Evolutionary conservation across 805 yeast species (phyloP).

Genomic region (Saccharomycopsis javanensis): DNA sequence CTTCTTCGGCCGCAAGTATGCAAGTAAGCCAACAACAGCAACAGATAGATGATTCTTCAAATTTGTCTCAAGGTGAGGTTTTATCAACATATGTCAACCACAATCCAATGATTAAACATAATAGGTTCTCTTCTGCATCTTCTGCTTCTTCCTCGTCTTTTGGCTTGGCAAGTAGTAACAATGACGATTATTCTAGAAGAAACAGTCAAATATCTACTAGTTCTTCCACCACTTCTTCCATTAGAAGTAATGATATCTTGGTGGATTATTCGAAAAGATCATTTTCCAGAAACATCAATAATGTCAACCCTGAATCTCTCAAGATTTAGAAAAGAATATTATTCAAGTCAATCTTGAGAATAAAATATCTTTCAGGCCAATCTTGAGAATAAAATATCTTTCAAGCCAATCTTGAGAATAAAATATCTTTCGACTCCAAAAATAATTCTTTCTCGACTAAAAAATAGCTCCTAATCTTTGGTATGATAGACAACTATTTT

Average conservation of each 20-base stretch:
- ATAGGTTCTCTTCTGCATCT: not conserved
- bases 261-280: not conserved
- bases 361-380: too few species aligned
- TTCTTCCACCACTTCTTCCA: not conserved
- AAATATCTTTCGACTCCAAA: too few species aligned
- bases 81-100: conserved; percentile 8
- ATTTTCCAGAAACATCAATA: not conserved
- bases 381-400: too few species aligned
- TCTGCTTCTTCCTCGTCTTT: not conserved
- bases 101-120: conserved; percentile 6
- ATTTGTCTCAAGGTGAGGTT: not conserved
- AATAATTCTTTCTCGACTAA: too few species aligned
- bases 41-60: not conserved
- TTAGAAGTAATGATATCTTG: not conserved
- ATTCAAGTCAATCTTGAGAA: too few species aligned
- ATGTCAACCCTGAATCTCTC: too few species aligned
- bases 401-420: too few species aligned
- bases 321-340: too few species aligned
- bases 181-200: not conserved
- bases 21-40: not conserved
- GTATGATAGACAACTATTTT: too few species aligned
- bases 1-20: not conserved
- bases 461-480: too few species aligned
- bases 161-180: not conserved
- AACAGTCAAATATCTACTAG: not conserved